Conservation (phyloP, 2,329 filamentous ascomycete species). For the Parafenestella ontariensis region DNA sequence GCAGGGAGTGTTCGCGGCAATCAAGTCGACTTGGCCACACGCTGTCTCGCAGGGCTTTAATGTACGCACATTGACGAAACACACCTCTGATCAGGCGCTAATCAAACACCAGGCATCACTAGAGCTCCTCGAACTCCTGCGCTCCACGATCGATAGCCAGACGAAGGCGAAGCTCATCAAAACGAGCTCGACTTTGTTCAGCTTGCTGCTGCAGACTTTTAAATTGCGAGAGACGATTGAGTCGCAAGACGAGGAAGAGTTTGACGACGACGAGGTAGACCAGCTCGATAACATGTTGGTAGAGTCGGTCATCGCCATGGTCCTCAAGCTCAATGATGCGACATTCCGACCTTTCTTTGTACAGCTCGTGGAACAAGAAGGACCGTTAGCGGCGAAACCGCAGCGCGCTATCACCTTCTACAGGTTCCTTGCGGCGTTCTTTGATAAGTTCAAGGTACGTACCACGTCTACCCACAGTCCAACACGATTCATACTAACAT, state of each 20-base stretch:
- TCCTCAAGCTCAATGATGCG: constrained; percentile 95
- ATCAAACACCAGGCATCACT: constrained; percentile 49
- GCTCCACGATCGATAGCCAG: constrained; percentile 75
- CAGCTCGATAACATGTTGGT: constrained; percentile 71
- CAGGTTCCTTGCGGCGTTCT: constrained; percentile 80
- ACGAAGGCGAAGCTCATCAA: constrained; percentile 80
- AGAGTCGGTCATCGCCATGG: constrained; percentile 81
- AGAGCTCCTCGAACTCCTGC: constrained; percentile 74
- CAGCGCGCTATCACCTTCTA: constrained; percentile 77
- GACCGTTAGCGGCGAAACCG: constrained; percentile 18
- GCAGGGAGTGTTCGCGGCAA: constrained; percentile 74
- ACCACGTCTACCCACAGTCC: not conserved
- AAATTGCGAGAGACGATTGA: constrained; percentile 65
- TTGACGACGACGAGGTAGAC: constrained; percentile 60
- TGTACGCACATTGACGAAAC: constrained; percentile 55
- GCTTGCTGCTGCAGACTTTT: constrained; percentile 62
- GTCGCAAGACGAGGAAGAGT: constrained; percentile 49
- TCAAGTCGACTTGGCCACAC: constrained; percentile 74
- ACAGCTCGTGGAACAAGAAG: constrained; percentile 80
- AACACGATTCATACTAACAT: constrained; percentile 20
- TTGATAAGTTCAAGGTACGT: constrained; percentile 75
- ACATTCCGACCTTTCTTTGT: constrained; percentile 92
- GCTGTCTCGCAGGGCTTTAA: constrained; percentile 68
- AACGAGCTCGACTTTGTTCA: constrained; percentile 73
- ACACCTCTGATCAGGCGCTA: not conserved